These are phyloP conservation scores for Camellia sinensis DNA, from an alignment of 148 eudicot genomes.

Conservation along the genomic window DNA sequence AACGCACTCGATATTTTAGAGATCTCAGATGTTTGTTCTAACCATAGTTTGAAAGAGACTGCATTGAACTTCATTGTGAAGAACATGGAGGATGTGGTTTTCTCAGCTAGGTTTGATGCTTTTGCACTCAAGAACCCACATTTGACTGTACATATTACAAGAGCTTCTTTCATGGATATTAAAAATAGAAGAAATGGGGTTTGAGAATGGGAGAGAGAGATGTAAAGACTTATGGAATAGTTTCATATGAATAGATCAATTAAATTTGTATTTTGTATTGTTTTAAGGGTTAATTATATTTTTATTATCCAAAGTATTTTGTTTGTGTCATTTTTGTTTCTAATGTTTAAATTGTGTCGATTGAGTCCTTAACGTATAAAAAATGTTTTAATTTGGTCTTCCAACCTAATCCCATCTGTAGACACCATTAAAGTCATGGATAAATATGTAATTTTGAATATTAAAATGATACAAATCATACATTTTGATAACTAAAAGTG, in stretches of 20 bases:
- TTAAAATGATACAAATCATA: too few species aligned
- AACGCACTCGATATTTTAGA: too few species aligned
- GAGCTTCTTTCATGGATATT: conserved; percentile 76
- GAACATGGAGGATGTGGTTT: conserved; percentile 84
- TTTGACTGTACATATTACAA: conserved; percentile 76
- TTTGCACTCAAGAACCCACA: conserved; percentile 92
- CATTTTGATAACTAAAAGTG: too few species aligned
- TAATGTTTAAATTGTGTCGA: too few species aligned
- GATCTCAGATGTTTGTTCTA: too few species aligned
- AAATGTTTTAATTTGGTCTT: too few species aligned
- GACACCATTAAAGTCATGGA: neutral
- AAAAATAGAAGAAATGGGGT: conserved; percentile 47
- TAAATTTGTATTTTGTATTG: neutral
- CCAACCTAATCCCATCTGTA: too few species aligned
- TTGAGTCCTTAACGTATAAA: too few species aligned
- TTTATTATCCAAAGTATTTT: neutral
- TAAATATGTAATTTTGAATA: too few species aligned
- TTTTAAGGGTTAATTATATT: neutral
- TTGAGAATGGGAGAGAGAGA: conserved; percentile 1
- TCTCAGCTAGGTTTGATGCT: conserved; percentile 65
- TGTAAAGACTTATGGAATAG: neutral
- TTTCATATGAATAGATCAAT: neutral
- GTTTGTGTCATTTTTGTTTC: too few species aligned
- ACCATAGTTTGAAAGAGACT: too few species aligned
- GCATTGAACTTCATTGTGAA: neutral